phyloP scores from a whole-genome alignment of 768 basidiomycete species.

The Leccinum imitatum region DNA sequence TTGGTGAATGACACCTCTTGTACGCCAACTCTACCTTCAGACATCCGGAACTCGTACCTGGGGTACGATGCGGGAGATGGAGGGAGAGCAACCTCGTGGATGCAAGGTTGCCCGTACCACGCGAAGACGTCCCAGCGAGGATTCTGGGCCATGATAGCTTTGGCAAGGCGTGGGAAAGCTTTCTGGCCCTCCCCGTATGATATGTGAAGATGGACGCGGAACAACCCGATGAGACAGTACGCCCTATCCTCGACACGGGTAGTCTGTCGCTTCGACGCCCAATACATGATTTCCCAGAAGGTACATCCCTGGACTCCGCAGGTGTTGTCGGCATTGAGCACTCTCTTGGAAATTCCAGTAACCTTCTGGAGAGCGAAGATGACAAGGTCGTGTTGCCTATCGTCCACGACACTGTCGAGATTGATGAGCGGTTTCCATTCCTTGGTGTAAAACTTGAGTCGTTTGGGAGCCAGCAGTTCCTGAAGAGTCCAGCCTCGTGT shows the following conservation, averaged over 20 bases:
- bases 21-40: slow-evolving; percentile 1
- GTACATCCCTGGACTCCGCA: not conserved
- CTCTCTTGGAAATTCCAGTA: slow-evolving; percentile 5
- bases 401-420: not conserved
- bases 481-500: slow-evolving; percentile 13
- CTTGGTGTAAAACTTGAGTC: slow-evolving; percentile 18
- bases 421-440: slow-evolving; percentile 9
- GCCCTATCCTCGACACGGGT: slow-evolving; percentile 24
- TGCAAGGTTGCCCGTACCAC: slow-evolving; percentile 12
- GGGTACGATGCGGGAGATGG: slow-evolving; percentile 15
- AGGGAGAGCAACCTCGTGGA: slow-evolving; percentile 14
- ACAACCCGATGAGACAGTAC: slow-evolving; percentile 22
- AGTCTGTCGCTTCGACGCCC: slow-evolving; percentile 24
- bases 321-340: not conserved
- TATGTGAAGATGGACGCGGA: slow-evolving; percentile 18
- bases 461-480: slow-evolving; percentile 19
- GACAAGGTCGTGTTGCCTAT: not conserved
- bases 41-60: not conserved
- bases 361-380: not conserved
- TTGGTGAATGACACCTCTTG: slow-evolving; percentile 3
- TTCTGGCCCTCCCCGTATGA: slow-evolving; percentile 22
- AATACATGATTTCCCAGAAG: slow-evolving; percentile 15
- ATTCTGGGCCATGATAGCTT: slow-evolving; percentile 2
- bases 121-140: slow-evolving; percentile 14
- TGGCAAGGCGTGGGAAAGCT: slow-evolving; percentile 20